Conservation (phyloP, 2,329 filamentous ascomycete species). For the Lomentospora prolificans region DNA sequence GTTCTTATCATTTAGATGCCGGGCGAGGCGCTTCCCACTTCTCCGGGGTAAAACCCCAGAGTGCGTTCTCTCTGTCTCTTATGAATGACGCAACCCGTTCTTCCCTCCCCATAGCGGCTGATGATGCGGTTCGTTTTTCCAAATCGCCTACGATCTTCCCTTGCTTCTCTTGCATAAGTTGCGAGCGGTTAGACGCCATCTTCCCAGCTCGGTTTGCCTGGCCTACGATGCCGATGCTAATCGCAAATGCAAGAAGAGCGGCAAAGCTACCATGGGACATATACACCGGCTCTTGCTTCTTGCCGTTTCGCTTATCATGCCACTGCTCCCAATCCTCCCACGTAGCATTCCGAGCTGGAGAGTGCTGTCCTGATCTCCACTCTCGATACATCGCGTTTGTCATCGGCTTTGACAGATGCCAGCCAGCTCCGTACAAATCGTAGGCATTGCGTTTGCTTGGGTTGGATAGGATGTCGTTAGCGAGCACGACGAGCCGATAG, state of each 20-base stretch:
- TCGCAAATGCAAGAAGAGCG: conserved; percentile 57
- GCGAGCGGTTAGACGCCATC: conserved; percentile 52
- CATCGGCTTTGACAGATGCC: conserved; percentile 51
- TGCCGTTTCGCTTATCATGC: conserved; percentile 45
- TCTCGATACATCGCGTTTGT: conserved; percentile 30
- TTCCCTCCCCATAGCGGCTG: conserved; percentile 38
- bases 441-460: conserved; percentile 70
- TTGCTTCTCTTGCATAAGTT: conserved; percentile 56
- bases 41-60: conserved; percentile 11
- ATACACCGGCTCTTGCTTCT: conserved; percentile 46
- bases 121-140: conserved; percentile 36
- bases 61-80: conserved; percentile 45
- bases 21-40: neutral
- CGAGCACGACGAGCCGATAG: conserved; percentile 79
- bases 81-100: conserved; percentile 65
- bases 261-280: conserved; percentile 75
- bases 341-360: conserved; percentile 64
- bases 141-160: conserved; percentile 53
- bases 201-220: conserved; percentile 62
- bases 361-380: conserved; percentile 36
- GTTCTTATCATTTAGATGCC: neutral
- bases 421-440: conserved; percentile 73
- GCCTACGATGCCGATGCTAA: conserved; percentile 55
- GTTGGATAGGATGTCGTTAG: conserved; percentile 80
- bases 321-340: conserved; percentile 97